These are phyloP conservation scores for Rhynchospora breviuscula DNA, from an alignment of 176 grass and related monocot species.

Conservation along the genomic window DNA sequence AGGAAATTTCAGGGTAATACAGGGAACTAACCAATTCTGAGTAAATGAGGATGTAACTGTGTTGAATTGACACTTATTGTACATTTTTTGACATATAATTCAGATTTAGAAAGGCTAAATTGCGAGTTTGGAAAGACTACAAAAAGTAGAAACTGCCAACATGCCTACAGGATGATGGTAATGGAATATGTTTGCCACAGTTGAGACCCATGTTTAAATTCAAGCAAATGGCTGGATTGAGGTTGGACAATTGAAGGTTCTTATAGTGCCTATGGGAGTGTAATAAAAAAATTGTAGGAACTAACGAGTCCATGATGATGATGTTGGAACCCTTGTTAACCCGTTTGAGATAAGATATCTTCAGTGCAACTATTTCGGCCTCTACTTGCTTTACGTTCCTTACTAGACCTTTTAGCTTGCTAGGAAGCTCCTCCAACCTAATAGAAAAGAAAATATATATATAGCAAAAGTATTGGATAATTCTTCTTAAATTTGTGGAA, in stretches of 20 bases:
- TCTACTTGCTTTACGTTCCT: constrained; percentile 60
- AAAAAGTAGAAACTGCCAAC: background rate
- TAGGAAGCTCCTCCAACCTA: constrained; percentile 73
- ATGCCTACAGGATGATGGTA: background rate
- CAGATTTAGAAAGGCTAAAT: background rate
- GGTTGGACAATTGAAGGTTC: background rate
- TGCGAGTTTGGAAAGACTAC: background rate
- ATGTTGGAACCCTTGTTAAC: constrained; percentile 75
- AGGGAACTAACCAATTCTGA: background rate
- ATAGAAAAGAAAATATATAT: background rate
- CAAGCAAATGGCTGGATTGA: background rate
- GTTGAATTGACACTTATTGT: background rate
- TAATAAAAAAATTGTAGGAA: constrained; percentile 9
- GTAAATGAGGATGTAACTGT: background rate
- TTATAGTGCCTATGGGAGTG: background rate
- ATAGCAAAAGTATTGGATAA: background rate
- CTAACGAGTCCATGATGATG: constrained; percentile 87
- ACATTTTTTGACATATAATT: background rate
- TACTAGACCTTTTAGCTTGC: constrained; percentile 69
- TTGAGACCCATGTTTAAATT: background rate
- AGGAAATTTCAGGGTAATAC: background rate
- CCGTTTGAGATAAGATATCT: constrained; percentile 86
- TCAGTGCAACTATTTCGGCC: constrained; percentile 75
- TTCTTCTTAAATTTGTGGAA: background rate
- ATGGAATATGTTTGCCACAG: background rate